Conservation (phyloP, 176 grass and related monocot species). For the Zoysia pacifica region DNA sequence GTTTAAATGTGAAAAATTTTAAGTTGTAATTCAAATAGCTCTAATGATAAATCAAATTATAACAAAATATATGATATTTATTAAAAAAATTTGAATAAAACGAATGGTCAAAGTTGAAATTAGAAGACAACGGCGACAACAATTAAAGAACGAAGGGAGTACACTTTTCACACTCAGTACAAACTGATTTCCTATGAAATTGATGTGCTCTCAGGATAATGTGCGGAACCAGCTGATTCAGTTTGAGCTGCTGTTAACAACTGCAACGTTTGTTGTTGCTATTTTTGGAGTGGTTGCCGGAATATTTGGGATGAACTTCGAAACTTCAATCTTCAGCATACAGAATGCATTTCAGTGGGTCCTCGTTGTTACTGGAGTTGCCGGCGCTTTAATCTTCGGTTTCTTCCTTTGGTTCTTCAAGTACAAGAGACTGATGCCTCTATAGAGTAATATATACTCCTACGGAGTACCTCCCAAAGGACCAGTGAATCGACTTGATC, state of each 20-base stretch:
- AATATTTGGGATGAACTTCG: conserved; percentile 96
- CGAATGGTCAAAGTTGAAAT: too few relatives aligned
- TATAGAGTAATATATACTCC: conserved; percentile 46
- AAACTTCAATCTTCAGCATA: conserved; percentile 52
- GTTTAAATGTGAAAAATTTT: too few relatives aligned
- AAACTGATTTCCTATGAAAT: neutral
- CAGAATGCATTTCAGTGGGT: conserved; percentile 79
- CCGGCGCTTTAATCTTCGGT: conserved; percentile 66
- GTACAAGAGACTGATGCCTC: conserved; percentile 71
- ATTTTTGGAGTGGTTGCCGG: conserved; percentile 87
- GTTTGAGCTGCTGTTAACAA: conserved; percentile 84
- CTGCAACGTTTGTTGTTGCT: conserved; percentile 82
- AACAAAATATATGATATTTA: too few relatives aligned
- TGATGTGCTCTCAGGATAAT: conserved; percentile 61
- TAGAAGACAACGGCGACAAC: too few relatives aligned
- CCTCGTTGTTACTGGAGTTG: conserved; percentile 51
- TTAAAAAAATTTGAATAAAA: too few relatives aligned
- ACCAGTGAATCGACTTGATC: conserved; percentile 13
- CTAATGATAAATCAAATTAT: too few relatives aligned
- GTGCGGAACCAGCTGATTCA: conserved; percentile 95
- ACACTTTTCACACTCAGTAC: neutral
- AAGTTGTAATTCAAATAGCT: too few relatives aligned
- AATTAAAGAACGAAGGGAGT: too few relatives aligned
- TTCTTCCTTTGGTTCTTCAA: conserved; percentile 88
- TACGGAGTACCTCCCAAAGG: conserved; percentile 1